phyloP scores from a whole-genome alignment of 1,284 basidiomycete species.

The Coriolopsis trogii region DNA sequence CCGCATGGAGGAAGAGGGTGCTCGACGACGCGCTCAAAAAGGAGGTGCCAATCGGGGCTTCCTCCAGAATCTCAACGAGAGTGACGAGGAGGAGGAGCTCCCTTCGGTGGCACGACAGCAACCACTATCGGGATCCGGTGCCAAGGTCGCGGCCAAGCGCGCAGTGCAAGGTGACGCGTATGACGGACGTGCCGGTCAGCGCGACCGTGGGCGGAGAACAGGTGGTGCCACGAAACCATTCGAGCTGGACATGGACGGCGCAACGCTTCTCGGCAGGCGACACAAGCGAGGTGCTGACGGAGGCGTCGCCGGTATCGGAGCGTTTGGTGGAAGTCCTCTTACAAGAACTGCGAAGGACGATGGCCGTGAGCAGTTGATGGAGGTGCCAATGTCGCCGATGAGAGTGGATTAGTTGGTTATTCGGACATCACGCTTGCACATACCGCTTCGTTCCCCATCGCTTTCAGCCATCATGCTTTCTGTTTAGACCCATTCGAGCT shows the following conservation, averaged over 20 bases:
- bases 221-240: conserved; percentile 50
- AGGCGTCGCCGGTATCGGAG: conserved; percentile 11
- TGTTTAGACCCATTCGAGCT: background rate
- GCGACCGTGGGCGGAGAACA: conserved; percentile 56
- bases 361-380: conserved; percentile 12
- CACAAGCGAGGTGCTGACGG: conserved; percentile 47
- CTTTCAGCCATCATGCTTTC: background rate
- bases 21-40: conserved; percentile 79
- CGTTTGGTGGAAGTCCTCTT: conserved; percentile 28
- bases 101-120: conserved; percentile 41
- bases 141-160: conserved; percentile 41
- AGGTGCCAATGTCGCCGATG: conserved; percentile 35
- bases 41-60: conserved; percentile 83
- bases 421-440: background rate
- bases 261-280: conserved; percentile 81
- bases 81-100: conserved; percentile 78
- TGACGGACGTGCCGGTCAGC: conserved; percentile 77
- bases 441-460: background rate
- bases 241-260: conserved; percentile 82
- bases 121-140: conserved; percentile 33
- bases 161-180: conserved; percentile 42
- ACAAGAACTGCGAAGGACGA: conserved; percentile 7
- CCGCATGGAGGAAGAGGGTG: conserved; percentile 98
- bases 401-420: conserved; percentile 26
- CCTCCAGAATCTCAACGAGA: conserved; percentile 89